Evolutionary conservation across 257 asterid genomes (phyloP), one percentile per base, ranked within the genome.

Genomic region (Handroanthus guayacan): DNA sequence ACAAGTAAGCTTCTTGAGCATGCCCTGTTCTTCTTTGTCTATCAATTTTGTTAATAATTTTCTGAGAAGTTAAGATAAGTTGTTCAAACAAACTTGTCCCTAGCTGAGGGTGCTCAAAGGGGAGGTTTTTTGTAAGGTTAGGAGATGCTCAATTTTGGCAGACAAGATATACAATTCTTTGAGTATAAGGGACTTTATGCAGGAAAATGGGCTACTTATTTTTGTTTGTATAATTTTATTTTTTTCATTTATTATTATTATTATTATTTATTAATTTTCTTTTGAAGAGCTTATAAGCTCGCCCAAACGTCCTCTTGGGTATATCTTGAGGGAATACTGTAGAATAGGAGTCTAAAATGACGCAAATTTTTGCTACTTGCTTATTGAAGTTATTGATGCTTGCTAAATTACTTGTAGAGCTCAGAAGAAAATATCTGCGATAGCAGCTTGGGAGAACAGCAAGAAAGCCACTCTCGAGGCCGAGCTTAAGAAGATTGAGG

Each of bases 381-480:
- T 18, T 70, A 54, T 16, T 63, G 63, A 2, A n/a, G n/a, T n/a
- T n/a, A n/a, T n/a, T n/a, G n/a, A n/a, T 75, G 44, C 38, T 62
- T 47, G 18, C 39, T 67, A 25, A 13, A 38, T 16, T 16, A 62
- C 77, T 62, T 56, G 5, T 83, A 88, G 92, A 77, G 89, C 92
- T 76, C 86, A 88, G 55, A 86, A 81, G 87, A 84, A 82, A 69
- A 5, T 82, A 67, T 86, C 89, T 12, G 47, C 85, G 8, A 64
- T 88, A 39, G 80, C 44, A 48, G 87, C 88, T 43, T 88, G 92
- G 92, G 90, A 88, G 81, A 88, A 88, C 82, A 76, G 90, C 87
- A 86, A 73, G 87, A 88, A 88, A 72, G 92, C 92, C 3, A 74
- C 6, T 65, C 77, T 88, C 57, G 92, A 88, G 37, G 90, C 89